These are phyloP conservation scores for Kluyveromyces dobzhanskii DNA, from an alignment of 805 yeast genomes.

Conservation along the genomic window DNA sequence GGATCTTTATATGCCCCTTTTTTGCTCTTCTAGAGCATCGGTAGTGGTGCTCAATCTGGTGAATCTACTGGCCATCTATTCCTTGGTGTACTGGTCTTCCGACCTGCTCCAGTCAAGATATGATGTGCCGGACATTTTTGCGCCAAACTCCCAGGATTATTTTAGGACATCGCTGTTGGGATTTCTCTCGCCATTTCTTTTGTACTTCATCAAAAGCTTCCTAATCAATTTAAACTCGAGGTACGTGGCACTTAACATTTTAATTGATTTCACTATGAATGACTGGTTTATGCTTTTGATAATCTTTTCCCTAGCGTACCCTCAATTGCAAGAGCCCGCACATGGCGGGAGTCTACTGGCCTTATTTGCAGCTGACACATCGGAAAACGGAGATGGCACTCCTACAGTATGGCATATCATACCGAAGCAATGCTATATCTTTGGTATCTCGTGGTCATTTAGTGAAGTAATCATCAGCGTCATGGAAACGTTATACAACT, in stretches of 20 bases:
- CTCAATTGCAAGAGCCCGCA: conserved; percentile 28
- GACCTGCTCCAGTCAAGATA: conserved; percentile 16
- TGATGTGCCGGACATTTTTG: conserved; percentile 25
- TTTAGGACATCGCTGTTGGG: conserved; percentile 32
- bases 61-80: conserved; percentile 11
- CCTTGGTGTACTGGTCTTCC: conserved; percentile 16
- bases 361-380: too few relatives aligned
- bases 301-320: conserved; percentile 32
- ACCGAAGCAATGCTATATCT: conserved; percentile 32
- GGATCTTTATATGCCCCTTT: conserved; percentile 27
- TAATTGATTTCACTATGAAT: conserved; percentile 27
- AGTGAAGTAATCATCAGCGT: conserved; percentile 27
- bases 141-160: conserved; percentile 33
- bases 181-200: conserved; percentile 28
- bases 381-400: background rate
- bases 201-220: conserved; percentile 25
- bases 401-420: conserved; percentile 32
- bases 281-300: conserved; percentile 32
- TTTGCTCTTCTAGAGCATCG: conserved; percentile 24
- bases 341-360: too few relatives aligned
- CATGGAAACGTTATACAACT: conserved; percentile 18
- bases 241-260: conserved; percentile 23
- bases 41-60: conserved; percentile 13
- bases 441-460: conserved; percentile 32
- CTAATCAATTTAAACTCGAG: conserved; percentile 23